Conservation (phyloP, 78 protist species). For the Dictyostelium brefeldianum region DNA sequence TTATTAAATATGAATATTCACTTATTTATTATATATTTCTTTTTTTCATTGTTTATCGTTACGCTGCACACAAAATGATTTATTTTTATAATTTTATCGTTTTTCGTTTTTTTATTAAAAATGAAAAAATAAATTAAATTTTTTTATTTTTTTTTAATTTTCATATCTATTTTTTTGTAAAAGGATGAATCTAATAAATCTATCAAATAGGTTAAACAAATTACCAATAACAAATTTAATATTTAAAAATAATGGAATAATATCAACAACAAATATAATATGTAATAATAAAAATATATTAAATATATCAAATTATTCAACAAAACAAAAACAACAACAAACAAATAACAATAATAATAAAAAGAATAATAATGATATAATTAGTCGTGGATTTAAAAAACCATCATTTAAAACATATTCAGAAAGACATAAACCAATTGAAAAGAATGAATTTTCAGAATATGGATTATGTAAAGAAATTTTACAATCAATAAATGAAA, state of each 20-base stretch:
- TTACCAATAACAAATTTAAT: neutral
- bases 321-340: neutral
- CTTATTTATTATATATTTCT: no score
- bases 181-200: neutral
- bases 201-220: neutral
- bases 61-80: no score
- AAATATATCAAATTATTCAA: neutral
- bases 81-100: no score
- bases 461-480: slow-evolving; percentile 15
- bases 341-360: neutral
- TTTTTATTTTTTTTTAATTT: no score
- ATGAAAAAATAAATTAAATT: no score
- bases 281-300: no score
- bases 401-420: slow-evolving; percentile 6
- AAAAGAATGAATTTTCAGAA: neutral
- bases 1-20: no score
- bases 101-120: no score
- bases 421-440: slow-evolving; percentile 3
- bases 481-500: slow-evolving; percentile 27
- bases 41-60: no score
- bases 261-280: neutral
- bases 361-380: neutral
- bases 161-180: no score
- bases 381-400: neutral
- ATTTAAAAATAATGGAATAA: no score